Evolutionary conservation across 768 basidiomycete species (phyloP).

Genomic region (Megacollybia marginata): DNA sequence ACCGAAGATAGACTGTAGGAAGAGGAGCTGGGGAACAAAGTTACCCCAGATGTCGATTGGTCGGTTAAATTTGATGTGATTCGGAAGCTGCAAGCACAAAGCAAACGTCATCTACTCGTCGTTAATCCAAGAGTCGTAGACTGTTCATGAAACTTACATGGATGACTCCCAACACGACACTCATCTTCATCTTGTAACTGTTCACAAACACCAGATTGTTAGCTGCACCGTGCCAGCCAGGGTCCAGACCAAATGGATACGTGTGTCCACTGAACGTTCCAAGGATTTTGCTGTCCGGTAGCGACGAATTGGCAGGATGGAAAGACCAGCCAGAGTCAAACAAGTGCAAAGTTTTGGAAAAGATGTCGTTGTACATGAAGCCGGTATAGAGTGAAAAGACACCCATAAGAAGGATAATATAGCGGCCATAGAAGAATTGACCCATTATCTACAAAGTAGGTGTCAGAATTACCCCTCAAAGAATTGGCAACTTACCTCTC

Average conservation of each 20-base stretch:
- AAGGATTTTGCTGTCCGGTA: conserved; percentile 30
- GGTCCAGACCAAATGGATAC: conserved; percentile 95
- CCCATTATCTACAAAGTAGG: too few species aligned
- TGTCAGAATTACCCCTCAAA: too few species aligned
- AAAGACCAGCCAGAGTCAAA: conserved; percentile 88
- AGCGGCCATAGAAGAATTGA: conserved; percentile 67
- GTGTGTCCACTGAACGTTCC: conserved; percentile 55
- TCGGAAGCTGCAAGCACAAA: conserved; percentile 90
- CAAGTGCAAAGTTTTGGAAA: conserved; percentile 85
- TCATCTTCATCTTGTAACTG: conserved; percentile 99
- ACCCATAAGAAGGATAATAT: conserved; percentile 99
- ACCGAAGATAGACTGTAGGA: conserved; percentile 96
- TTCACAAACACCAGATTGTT: conserved; percentile 93
- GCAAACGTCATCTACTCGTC: conserved; percentile 91
- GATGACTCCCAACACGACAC: conserved; percentile 89
- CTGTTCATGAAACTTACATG: conserved; percentile 54
- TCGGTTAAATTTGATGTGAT: conserved; percentile 91
- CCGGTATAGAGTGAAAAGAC: conserved; percentile 94
- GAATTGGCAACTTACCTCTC: conserved; percentile 34
- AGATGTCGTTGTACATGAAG: conserved; percentile 97
- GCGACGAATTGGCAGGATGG: conserved; percentile 30
- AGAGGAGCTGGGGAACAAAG: conserved; percentile 95
- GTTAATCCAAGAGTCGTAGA: not conserved
- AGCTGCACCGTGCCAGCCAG: conserved; percentile 89
- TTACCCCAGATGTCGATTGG: conserved; percentile 84